Base-by-base conservation (phyloP, 768 basidiomycete genomes). In the Trametes cinnabarina region DNA sequence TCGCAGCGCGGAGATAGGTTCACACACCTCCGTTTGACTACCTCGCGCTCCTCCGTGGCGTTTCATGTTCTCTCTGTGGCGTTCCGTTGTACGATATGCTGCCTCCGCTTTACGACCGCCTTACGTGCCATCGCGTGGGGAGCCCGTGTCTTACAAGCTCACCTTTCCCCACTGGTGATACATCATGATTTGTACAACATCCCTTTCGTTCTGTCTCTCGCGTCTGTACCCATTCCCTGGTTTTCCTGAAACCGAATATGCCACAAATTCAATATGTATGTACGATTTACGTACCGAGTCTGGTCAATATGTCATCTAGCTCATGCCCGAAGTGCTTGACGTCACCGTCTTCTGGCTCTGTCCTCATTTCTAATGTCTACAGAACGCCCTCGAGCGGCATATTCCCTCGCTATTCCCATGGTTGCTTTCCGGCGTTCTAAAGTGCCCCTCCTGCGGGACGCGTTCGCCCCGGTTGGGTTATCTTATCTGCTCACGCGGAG, bases 401-500 rank as follows among this genome's bases (percentile, higher is more conserved):
- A 32, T 19, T 26, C 17, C 56, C 25, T 11, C 35, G 32, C 25
- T 22, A 34, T 53, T 58, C 57, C 51, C 57, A 58, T 44, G 51
- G 3, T 37, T 32, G 44, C 46, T 50, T 51, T 51, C 58, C 58
- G 58, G 58, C 43, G 58, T 59, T 54, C 58, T 53, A 52, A 51
- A 14, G 35, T 30, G 50, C 30, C 51, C 35, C 35, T 20, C 4
- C 28, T 6, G 22, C 25, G 58, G 58, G 51, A 37, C 51, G 37
- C 37, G 4, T 28, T 42, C 17, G 7, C 51, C 51, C 28, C 25
- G 15, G 30, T 40, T 17, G 39, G 42, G 32, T 28, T 51, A 58
- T 58, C 57, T 58, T 58, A 54, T 53, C 51, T 35, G 25, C 58
- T 52, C 58, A 53, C 58, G 58, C 39, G 44, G 51, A 25, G 39